Percentiles rank a stretch among this genome's conserved stretches.
Evolutionary conservation across 2,329 filamentous ascomycete genomes (phyloP).

Genomic region (Aspergillus texensis): DNA sequence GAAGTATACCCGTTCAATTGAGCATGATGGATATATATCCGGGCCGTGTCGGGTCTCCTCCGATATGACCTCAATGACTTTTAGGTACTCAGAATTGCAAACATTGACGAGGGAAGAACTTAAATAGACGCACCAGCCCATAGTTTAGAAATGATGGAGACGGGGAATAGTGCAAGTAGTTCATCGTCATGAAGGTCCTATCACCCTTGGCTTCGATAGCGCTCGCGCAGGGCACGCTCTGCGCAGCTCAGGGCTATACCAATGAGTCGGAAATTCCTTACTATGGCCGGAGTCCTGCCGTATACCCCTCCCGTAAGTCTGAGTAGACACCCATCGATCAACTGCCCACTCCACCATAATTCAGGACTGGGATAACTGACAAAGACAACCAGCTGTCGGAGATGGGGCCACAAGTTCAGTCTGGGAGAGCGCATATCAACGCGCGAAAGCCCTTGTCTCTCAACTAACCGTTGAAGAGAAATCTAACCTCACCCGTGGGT

Average conservation of each 20-base stretch:
- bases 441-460: conserved; percentile 13
- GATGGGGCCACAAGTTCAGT: not conserved
- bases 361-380: not conserved
- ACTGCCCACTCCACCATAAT: not conserved
- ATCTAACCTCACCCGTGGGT: conserved; percentile 14
- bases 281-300: not conserved
- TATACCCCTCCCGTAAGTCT: not conserved
- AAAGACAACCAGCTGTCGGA: not conserved
- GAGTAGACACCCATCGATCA: not conserved
- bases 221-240: not conserved
- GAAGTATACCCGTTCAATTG: not conserved
- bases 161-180: not conserved
- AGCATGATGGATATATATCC: not conserved
- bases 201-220: not conserved
- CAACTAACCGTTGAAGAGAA: conserved; percentile 19
- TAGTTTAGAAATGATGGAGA: not conserved
- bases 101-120: not conserved
- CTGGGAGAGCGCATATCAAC: not conserved
- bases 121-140: not conserved
- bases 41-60: not conserved
- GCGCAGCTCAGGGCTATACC: not conserved
- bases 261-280: conserved; percentile 1
- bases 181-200: not conserved
- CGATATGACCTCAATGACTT: not conserved
- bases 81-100: not conserved